phyloP scores from a whole-genome alignment of 2,329 filamentous ascomycete genomes.

The Neofusicoccum sp. region DNA sequence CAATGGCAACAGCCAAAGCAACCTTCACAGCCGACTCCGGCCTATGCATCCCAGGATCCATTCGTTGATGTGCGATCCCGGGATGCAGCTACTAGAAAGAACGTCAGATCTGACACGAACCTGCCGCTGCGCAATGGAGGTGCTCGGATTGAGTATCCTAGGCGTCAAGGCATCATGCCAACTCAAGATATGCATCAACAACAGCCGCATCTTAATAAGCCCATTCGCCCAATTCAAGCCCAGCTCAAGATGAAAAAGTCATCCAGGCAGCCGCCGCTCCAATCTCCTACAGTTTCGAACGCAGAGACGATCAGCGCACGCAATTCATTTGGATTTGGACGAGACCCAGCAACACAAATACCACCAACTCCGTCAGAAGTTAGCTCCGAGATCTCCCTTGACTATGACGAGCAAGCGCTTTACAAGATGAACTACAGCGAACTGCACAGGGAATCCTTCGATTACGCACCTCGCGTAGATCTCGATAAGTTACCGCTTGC shows the following conservation, averaged over 20 bases:
- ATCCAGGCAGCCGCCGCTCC: background rate
- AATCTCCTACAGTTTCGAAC: background rate
- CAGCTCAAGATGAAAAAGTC: background rate
- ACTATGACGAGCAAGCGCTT: conserved; percentile 49
- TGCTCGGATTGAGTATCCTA: background rate
- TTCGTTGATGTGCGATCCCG: background rate
- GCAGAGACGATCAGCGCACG: background rate
- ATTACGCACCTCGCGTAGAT: conserved; percentile 33
- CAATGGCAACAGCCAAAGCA: no score
- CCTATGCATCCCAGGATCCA: background rate
- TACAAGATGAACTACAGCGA: conserved; percentile 47
- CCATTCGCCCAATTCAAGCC: background rate
- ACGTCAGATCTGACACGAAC: background rate
- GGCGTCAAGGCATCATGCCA: background rate
- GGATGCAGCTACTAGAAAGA: background rate
- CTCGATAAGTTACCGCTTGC: background rate
- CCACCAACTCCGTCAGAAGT: conserved; percentile 13
- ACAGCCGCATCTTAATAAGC: background rate
- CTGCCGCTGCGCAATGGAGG: background rate
- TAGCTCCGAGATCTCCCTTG: conserved; percentile 24
- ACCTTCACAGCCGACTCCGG: background rate
- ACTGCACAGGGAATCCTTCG: conserved; percentile 52
- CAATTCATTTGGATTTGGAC: background rate
- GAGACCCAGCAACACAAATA: conserved; percentile 18
- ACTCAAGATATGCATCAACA: background rate